phyloP scores from a whole-genome alignment of 257 asterid species.

The Linaria vulgaris region DNA sequence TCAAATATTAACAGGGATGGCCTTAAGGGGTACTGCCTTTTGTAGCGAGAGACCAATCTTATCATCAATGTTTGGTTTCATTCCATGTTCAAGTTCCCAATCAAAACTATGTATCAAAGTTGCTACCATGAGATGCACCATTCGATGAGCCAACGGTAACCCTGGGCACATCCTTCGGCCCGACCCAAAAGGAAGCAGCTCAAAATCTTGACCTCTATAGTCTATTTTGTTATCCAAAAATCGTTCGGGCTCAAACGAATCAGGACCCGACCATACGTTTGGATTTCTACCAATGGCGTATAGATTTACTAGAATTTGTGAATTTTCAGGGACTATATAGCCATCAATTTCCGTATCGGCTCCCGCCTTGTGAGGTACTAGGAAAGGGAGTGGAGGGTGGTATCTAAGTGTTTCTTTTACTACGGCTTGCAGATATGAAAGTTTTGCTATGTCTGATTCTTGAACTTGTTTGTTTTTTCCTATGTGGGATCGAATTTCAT shows the following conservation, averaged over 20 bases:
- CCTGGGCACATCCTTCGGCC: slow-evolving; percentile 4
- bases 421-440: slow-evolving; percentile 7
- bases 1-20: slow-evolving; percentile 3
- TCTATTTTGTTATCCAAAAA: background rate
- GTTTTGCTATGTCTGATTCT: slow-evolving; percentile 6
- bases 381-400: slow-evolving; percentile 7
- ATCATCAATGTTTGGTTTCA: background rate
- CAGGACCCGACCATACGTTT: slow-evolving; percentile 1
- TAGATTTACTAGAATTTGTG: slow-evolving; percentile 4
- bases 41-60: slow-evolving; percentile 4
- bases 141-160: slow-evolving; percentile 1
- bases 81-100: slow-evolving; percentile 7
- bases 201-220: slow-evolving; percentile 1
- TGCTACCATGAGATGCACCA: slow-evolving; percentile 9
- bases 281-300: slow-evolving; percentile 15
- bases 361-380: background rate
- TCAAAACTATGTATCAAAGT: background rate
- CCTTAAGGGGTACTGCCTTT: background rate
- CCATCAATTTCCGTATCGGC: slow-evolving; percentile 6
- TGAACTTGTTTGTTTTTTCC: background rate
- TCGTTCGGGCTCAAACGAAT: slow-evolving; percentile 15
- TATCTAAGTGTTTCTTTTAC: slow-evolving; percentile 20
- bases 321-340: background rate
- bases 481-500: background rate
- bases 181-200: background rate